Evolutionary conservation across 208 protist genomes (phyloP), one percentile per base, ranked within the genome.

Genomic region (Porcisia deanei): DNA sequence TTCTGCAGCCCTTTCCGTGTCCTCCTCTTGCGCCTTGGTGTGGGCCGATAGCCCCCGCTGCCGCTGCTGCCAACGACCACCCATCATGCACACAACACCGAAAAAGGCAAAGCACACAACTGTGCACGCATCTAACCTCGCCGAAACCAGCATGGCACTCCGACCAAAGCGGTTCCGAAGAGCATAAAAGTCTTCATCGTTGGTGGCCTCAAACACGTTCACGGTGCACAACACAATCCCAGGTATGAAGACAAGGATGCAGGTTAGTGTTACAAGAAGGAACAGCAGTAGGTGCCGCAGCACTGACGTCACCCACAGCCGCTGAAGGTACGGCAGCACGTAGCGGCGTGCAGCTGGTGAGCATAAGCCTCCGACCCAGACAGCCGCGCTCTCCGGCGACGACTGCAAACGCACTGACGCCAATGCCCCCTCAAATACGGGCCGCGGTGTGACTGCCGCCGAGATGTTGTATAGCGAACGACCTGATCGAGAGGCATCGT

Each of bases 231-330:
- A 30, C 71, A 88, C 76, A 60, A 81, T 72, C 34, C 65, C 75
- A 45, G 77, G 81, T 25, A 88, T 54, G 58, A 87, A 77, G 67
- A 87, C 55, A 14, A 77, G n/a, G 37, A 73, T 59, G 58, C 81
- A 77, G 22, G 37, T 70, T 2, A 84, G 41, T 1, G 78, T 67
- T 65, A 78, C 69, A 43, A 85, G 78, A 20, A 80, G 54, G 39
- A 86, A 79, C 49, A 88, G 84, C 2, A 88, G 75, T 45, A 84
- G 73, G 66, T 88, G 84, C 43, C 84, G 80, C 67, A 88, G 18
- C 57, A 88, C 84, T 30, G 84, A 81, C 47, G 84, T 85, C 45
- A 79, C 60, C 84, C 84, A 88, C 6, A 88, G 71, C 34, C 84
- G 77, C 78, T 85, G 84, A 52, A 88, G 60, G 71, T 83, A 82